phyloP scores from a whole-genome alignment of 495 filamentous ascomycete species.

The Amphirosellinia nigrospora region DNA sequence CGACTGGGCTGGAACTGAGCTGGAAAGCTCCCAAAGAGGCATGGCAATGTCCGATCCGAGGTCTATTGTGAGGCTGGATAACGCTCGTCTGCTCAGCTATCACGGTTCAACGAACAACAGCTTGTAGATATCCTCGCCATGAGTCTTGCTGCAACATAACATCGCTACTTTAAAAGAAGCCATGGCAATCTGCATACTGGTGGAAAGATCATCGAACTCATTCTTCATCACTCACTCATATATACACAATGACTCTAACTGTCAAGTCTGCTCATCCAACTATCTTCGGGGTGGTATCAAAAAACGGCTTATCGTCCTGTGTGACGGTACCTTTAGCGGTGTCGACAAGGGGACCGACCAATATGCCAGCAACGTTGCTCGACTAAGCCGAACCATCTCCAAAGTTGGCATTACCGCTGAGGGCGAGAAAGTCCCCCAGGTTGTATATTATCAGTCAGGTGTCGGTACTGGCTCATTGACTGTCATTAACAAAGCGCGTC shows the following conservation, averaged over 20 bases:
- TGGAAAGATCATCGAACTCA: not conserved
- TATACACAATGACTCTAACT: conserved; percentile 7
- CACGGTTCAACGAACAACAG: not conserved
- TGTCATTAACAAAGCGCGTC: conserved; percentile 10
- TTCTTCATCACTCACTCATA: not conserved
- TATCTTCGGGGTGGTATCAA: conserved; percentile 11
- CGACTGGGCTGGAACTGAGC: no score
- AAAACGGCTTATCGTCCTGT: conserved; percentile 34
- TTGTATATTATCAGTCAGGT: conserved; percentile 36
- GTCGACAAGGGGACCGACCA: conserved; percentile 12
- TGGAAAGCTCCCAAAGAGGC: not conserved
- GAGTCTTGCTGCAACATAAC: not conserved
- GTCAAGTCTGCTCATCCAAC: conserved; percentile 4
- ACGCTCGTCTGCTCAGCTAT: not conserved
- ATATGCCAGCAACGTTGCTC: conserved; percentile 10
- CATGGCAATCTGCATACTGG: not conserved
- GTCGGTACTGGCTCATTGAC: conserved; percentile 27
- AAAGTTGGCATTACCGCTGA: conserved; percentile 23
- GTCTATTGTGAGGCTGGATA: not conserved
- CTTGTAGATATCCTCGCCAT: not conserved
- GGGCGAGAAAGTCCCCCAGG: conserved; percentile 24
- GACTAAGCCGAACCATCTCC: conserved; percentile 15
- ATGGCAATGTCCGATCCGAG: not conserved
- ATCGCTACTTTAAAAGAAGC: not conserved
- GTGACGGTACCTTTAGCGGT: conserved; percentile 31